A percentile compares a stretch with the other conserved stretches of the same genome.
Evolutionary conservation across 129 eudicot species (phyloP).

Genomic region (Calendula officinalis): DNA sequence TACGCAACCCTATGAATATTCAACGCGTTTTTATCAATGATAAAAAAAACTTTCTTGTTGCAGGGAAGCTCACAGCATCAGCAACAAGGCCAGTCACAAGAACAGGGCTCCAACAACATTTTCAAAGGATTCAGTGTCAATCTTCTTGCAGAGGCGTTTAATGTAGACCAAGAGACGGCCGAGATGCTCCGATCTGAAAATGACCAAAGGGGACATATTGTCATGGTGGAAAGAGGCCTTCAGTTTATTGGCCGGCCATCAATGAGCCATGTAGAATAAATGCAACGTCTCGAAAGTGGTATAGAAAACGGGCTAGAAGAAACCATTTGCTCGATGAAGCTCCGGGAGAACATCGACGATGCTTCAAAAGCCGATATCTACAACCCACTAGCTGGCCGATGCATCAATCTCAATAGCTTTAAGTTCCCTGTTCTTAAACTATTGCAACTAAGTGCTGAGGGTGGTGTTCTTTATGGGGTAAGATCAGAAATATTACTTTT

Average conservation of each 20-base stretch:
- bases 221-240: slow-evolving; percentile 33
- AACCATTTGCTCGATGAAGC: slow-evolving; percentile 49
- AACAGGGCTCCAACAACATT: slow-evolving; percentile 30
- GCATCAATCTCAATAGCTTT: slow-evolving; percentile 48
- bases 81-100: slow-evolving; percentile 20
- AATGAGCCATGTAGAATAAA: slow-evolving; percentile 14
- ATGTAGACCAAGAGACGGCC: slow-evolving; percentile 42
- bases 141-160: slow-evolving; percentile 39
- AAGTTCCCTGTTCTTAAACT: slow-evolving; percentile 52
- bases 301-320: slow-evolving; percentile 48
- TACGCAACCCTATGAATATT: too few species aligned
- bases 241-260: slow-evolving; percentile 38
- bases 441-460: slow-evolving; percentile 33
- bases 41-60: too few species aligned
- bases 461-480: slow-evolving; percentile 58
- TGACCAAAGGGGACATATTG: slow-evolving; percentile 52
- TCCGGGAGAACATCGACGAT: slow-evolving; percentile 39
- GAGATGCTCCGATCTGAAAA: slow-evolving; percentile 41
- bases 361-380: slow-evolving; percentile 49
- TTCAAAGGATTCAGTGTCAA: slow-evolving; percentile 40
- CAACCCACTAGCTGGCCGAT: slow-evolving; percentile 57
- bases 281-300: not conserved
- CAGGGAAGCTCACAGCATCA: too few species aligned
- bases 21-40: too few species aligned
- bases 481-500: too few species aligned